phyloP scores from a whole-genome alignment of 2,329 filamentous ascomycete genomes.

The Phaeosphaeria sp. region DNA sequence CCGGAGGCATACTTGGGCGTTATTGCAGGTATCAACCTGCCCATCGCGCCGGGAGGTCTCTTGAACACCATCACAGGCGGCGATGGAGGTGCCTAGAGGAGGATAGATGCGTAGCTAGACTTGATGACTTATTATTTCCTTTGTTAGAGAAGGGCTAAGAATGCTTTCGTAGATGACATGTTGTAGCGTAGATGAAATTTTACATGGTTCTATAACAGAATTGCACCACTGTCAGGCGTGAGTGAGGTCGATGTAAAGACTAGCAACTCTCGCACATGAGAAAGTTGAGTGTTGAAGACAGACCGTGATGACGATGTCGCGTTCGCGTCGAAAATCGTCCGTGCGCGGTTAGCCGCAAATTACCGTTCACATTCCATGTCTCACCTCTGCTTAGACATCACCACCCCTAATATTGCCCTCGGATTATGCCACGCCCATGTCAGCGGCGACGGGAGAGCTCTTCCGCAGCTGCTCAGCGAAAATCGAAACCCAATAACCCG shows the following conservation, averaged over 20 bases:
- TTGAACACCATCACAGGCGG: not conserved
- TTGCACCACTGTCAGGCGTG: not conserved
- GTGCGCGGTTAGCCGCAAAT: not conserved
- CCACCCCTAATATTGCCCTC: not conserved
- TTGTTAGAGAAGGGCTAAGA: not conserved
- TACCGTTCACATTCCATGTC: not conserved
- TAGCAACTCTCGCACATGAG: not conserved
- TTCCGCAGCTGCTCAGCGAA: conserved; percentile 26
- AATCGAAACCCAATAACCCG: conserved; percentile 15
- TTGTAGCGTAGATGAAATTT: not conserved
- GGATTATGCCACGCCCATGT: conserved; percentile 33
- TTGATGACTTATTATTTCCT: not conserved
- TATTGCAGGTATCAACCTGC: conserved; percentile 1
- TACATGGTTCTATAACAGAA: not conserved
- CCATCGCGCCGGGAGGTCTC: not conserved
- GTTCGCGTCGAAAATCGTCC: not conserved
- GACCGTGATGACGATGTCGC: not conserved
- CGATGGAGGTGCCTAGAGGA: not conserved
- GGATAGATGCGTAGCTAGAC: not conserved
- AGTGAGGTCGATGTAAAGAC: not conserved
- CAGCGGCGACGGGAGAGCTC: conserved; percentile 34
- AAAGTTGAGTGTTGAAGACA: not conserved
- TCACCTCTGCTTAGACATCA: not conserved
- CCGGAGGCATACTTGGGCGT: conserved; percentile 9
- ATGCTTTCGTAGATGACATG: not conserved